These are phyloP conservation scores for Pinus taeda DNA, from an alignment of 75 land plant genomes.

Conservation along the genomic window DNA sequence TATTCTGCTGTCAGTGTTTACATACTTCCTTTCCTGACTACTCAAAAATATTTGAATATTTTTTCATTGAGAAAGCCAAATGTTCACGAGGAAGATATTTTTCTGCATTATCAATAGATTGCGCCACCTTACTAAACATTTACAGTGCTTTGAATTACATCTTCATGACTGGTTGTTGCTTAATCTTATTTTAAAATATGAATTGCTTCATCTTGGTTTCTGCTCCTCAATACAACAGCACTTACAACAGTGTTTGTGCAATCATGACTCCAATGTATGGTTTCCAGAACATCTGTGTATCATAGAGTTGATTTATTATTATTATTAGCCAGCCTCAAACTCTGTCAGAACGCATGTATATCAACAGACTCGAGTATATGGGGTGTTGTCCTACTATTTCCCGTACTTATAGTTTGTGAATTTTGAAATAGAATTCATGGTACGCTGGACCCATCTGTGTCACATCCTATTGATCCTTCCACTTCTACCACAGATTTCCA, in stretches of 20 bases:
- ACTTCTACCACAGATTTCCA: background rate
- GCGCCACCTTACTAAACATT: background rate
- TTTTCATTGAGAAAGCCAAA: background rate
- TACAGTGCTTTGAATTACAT: background rate
- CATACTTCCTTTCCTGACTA: background rate
- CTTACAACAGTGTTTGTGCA: constrained; percentile 3
- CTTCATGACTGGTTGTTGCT: constrained; percentile 7
- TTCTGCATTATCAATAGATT: background rate
- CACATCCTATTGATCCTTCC: background rate
- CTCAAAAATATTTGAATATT: background rate
- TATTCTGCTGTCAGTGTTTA: background rate
- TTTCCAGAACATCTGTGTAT: constrained; percentile 1
- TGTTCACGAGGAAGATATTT: background rate
- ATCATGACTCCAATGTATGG: background rate
- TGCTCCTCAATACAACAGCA: background rate
- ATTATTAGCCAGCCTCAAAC: background rate
- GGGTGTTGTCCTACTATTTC: background rate
- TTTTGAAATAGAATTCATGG: background rate
- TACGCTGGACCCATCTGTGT: background rate
- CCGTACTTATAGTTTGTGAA: background rate
- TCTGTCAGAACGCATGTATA: background rate
- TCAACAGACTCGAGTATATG: background rate
- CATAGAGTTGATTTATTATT: background rate
- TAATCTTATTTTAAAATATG: background rate
- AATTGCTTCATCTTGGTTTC: constrained; percentile 5